Evolutionary conservation across 305 asterid species (phyloP).

Genomic region (Fraxinus nigra): DNA sequence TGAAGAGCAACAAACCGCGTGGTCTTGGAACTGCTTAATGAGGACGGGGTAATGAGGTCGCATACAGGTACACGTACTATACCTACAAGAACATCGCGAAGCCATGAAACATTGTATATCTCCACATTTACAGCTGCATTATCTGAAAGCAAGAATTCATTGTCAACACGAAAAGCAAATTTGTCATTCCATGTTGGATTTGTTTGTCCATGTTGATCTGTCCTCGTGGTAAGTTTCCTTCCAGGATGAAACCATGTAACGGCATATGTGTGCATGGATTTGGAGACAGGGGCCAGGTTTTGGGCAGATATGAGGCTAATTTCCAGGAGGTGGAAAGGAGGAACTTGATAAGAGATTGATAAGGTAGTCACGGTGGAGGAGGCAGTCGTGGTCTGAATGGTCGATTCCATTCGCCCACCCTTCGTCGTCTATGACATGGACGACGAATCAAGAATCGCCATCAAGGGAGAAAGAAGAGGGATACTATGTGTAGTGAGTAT

Average conservation of each 20-base stretch:
- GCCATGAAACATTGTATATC: constrained; percentile 58
- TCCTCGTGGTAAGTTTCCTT: constrained; percentile 45
- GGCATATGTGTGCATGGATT: constrained; percentile 56
- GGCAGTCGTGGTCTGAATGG: constrained; percentile 30
- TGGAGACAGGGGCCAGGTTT: constrained; percentile 46
- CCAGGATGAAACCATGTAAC: constrained; percentile 52
- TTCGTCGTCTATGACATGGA: constrained; percentile 13
- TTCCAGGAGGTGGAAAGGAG: constrained; percentile 55
- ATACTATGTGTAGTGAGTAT: not conserved
- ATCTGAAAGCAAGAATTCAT: constrained; percentile 36
- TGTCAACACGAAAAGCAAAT: constrained; percentile 52
- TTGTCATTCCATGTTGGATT: constrained; percentile 74
- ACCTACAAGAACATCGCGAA: constrained; percentile 60
- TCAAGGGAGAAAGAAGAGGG: constrained; percentile 11
- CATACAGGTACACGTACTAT: constrained; percentile 41
- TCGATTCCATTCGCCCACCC: constrained; percentile 45
- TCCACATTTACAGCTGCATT: constrained; percentile 43
- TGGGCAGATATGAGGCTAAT: constrained; percentile 69
- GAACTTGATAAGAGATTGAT: constrained; percentile 22
- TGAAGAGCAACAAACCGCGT: constrained; percentile 56
- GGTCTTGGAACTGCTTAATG: constrained; percentile 21
- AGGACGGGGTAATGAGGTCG: constrained; percentile 36
- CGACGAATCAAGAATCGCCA: constrained; percentile 13
- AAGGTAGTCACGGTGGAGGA: constrained; percentile 49
- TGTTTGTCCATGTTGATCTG: constrained; percentile 43